These are phyloP conservation scores for Penicillium fimorum DNA, from an alignment of 495 filamentous ascomycete species.

Conservation along the genomic window DNA sequence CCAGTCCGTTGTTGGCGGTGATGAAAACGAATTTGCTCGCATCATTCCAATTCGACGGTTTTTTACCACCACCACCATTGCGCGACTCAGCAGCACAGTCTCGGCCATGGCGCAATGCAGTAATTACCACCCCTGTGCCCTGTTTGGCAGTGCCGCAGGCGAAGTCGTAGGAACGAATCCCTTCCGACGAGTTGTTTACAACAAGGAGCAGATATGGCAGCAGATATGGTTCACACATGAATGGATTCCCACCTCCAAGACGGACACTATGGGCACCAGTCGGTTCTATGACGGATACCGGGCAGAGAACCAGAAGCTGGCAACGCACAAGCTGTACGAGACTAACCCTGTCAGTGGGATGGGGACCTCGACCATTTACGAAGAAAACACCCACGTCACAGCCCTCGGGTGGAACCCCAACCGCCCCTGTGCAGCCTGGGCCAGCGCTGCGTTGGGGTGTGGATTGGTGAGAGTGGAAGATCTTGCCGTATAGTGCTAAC, in stretches of 20 bases:
- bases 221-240: conserved; percentile 64
- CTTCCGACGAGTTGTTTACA: conserved; percentile 50
- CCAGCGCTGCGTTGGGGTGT: conserved; percentile 58
- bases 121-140: conserved; percentile 51
- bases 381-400: conserved; percentile 57
- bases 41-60: conserved; percentile 55
- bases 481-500: conserved; percentile 45
- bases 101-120: conserved; percentile 45
- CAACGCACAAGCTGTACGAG: conserved; percentile 33
- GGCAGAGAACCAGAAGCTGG: conserved; percentile 41
- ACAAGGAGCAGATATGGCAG: conserved; percentile 54
- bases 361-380: conserved; percentile 52
- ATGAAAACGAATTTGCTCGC: conserved; percentile 58
- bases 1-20: conserved; percentile 52
- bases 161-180: conserved; percentile 56
- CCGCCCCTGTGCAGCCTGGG: conserved; percentile 60
- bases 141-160: conserved; percentile 59
- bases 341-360: conserved; percentile 36
- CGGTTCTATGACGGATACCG: conserved; percentile 61
- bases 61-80: conserved; percentile 48
- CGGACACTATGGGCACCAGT: conserved; percentile 40
- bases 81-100: conserved; percentile 34
- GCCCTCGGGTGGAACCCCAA: conserved; percentile 67
- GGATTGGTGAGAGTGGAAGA: conserved; percentile 70
- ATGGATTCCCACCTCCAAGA: conserved; percentile 43